phyloP scores from a whole-genome alignment of 2,329 filamentous ascomycete genomes.

The Paecilomyces niveus region DNA sequence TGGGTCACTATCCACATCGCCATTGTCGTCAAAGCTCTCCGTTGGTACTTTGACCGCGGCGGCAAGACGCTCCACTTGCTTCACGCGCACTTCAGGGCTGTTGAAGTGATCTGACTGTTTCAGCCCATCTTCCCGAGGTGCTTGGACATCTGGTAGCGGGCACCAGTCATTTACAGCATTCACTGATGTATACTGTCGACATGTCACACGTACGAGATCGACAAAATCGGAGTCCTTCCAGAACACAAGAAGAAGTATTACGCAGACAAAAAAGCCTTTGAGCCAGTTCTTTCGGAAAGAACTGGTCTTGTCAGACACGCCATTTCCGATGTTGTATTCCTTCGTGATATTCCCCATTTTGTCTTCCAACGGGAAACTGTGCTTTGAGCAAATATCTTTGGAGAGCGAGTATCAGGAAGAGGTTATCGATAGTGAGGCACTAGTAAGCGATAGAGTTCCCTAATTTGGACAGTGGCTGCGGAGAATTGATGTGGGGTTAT shows the following conservation, averaged over 20 bases:
- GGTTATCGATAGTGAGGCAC: not conserved
- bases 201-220: not conserved
- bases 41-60: not conserved
- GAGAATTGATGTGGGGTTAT: not conserved
- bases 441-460: not conserved
- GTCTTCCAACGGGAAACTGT: not conserved
- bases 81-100: not conserved
- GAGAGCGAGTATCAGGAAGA: not conserved
- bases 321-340: not conserved
- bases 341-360: not conserved
- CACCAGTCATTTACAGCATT: not conserved
- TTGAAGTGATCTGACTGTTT: not conserved
- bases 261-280: not conserved
- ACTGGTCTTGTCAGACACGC: not conserved
- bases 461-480: not conserved
- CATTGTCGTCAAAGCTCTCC: not conserved
- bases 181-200: not conserved
- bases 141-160: not conserved
- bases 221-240: not conserved
- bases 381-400: not conserved
- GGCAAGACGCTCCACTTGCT: not conserved
- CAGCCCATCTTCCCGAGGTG: not conserved
- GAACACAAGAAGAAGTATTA: not conserved
- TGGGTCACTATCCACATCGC: not conserved
- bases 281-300: not conserved